These are phyloP conservation scores for Porphyrellus cyaneotinctus DNA, from an alignment of 768 basidiomycete genomes.

Conservation along the genomic window DNA sequence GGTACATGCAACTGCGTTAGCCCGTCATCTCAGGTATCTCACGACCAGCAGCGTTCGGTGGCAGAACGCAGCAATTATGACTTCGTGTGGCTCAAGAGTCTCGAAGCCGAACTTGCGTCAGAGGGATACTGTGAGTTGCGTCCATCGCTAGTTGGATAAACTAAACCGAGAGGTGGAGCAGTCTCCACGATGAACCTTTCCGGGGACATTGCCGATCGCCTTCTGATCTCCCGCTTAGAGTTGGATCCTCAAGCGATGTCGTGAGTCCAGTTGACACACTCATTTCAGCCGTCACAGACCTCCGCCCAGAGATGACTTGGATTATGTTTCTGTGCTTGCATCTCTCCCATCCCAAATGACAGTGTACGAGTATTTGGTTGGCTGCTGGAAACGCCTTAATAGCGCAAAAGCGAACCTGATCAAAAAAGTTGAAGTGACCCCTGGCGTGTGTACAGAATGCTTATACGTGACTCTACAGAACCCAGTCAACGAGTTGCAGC, in stretches of 20 bases:
- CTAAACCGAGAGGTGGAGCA: constrained; percentile 10
- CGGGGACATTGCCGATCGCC: constrained; percentile 64
- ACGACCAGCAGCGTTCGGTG: constrained; percentile 43
- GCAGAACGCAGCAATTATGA: constrained; percentile 63
- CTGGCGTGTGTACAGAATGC: constrained; percentile 31
- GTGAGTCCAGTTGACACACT: constrained; percentile 39
- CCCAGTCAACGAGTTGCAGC: constrained; percentile 52
- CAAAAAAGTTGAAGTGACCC: constrained; percentile 51
- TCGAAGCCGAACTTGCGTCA: constrained; percentile 62
- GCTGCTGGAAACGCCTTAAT: constrained; percentile 89
- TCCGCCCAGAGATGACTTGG: constrained; percentile 60
- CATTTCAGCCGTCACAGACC: background rate
- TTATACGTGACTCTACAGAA: constrained; percentile 36
- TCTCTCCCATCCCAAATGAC: constrained; percentile 77
- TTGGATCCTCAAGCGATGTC: constrained; percentile 68
- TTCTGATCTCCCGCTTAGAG: constrained; percentile 82
- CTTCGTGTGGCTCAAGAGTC: constrained; percentile 77
- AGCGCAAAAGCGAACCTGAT: constrained; percentile 46
- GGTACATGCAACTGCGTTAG: constrained; percentile 41
- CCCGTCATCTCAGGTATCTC: background rate
- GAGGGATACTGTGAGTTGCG: constrained; percentile 46
- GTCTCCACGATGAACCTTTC: constrained; percentile 43
- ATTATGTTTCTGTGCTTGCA: constrained; percentile 67
- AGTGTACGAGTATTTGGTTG: constrained; percentile 83
- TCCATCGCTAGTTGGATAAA: background rate